Evolutionary conservation across 2,329 filamentous ascomycete species (phyloP).

Genomic region (Drechslerella dactyloides): DNA sequence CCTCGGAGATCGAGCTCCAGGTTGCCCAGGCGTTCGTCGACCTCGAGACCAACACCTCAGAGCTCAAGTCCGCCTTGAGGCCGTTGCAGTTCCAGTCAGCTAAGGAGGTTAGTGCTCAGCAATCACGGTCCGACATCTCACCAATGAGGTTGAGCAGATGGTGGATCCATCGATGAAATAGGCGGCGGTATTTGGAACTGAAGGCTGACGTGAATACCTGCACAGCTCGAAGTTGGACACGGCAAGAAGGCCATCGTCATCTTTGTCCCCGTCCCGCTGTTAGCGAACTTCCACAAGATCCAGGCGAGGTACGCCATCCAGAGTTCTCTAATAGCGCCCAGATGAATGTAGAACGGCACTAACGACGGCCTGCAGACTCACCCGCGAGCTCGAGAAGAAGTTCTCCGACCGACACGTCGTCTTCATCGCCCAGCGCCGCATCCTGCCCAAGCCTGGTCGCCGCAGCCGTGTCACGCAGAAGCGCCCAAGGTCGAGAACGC

Average conservation of each 20-base stretch:
- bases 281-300: conserved; percentile 98
- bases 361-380: conserved; percentile 70
- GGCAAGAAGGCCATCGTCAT: conserved; percentile 99
- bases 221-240: conserved; percentile 99
- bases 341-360: conserved; percentile 5
- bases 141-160: background rate
- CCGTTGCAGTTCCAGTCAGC: conserved; percentile 99
- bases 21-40: conserved; percentile 98
- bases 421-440: conserved; percentile 98
- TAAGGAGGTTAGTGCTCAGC: conserved; percentile 81
- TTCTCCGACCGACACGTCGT: conserved; percentile 99
- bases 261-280: conserved; percentile 99
- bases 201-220: conserved; percentile 48
- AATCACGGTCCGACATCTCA: conserved; percentile 22
- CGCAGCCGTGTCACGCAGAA: conserved; percentile 97
- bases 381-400: conserved; percentile 99
- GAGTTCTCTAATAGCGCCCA: background rate
- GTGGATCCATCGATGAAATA: conserved; percentile 3
- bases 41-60: conserved; percentile 98
- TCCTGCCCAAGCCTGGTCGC: conserved; percentile 94
- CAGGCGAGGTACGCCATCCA: conserved; percentile 87
- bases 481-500: conserved; percentile 95
- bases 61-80: conserved; percentile 94
- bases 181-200: conserved; percentile 47
- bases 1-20: conserved; percentile 95